These are phyloP conservation scores for Pleurostoma richardsiae DNA, from an alignment of 2,329 filamentous ascomycete species.

Conservation along the genomic window DNA sequence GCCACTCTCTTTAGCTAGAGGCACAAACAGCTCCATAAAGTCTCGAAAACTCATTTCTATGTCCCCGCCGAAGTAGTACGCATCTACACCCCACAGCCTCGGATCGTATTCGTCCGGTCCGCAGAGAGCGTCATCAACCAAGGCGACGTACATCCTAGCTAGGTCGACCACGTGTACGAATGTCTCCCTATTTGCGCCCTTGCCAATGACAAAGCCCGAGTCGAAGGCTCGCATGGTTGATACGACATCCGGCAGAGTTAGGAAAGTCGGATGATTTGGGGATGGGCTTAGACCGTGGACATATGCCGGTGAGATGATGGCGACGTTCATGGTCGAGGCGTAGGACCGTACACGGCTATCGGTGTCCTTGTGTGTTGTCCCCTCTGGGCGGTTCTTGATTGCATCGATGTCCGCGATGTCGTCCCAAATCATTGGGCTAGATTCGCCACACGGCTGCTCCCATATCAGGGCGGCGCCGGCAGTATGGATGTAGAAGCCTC, in stretches of 20 bases:
- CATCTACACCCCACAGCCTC: constrained; percentile 10
- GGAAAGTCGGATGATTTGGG: constrained; percentile 4
- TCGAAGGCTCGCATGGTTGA: constrained; percentile 9
- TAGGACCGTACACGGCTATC: constrained; percentile 9
- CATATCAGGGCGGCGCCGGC: constrained; percentile 13
- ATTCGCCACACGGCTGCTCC: constrained; percentile 7
- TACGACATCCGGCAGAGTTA: constrained; percentile 8
- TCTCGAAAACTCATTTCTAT: constrained; percentile 8
- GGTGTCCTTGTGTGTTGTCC: constrained; percentile 11
- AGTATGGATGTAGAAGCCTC: constrained; percentile 11
- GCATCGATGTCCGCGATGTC: constrained; percentile 10
- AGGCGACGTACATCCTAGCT: constrained; percentile 8
- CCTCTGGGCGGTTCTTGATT: constrained; percentile 6
- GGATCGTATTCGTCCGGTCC: not conserved
- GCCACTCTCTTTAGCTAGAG: constrained; percentile 7
- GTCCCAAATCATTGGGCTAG: constrained; percentile 10
- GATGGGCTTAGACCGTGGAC: constrained; percentile 8
- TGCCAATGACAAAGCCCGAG: constrained; percentile 9
- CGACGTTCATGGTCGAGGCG: constrained; percentile 9
- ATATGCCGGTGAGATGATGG: constrained; percentile 9
- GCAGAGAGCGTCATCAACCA: constrained; percentile 9
- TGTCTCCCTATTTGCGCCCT: constrained; percentile 9
- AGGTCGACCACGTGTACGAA: constrained; percentile 13
- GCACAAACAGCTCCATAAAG: constrained; percentile 5
- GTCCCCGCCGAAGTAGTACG: constrained; percentile 12